phyloP scores from a whole-genome alignment of 768 basidiomycete genomes.

The Boletus coccyginus region DNA sequence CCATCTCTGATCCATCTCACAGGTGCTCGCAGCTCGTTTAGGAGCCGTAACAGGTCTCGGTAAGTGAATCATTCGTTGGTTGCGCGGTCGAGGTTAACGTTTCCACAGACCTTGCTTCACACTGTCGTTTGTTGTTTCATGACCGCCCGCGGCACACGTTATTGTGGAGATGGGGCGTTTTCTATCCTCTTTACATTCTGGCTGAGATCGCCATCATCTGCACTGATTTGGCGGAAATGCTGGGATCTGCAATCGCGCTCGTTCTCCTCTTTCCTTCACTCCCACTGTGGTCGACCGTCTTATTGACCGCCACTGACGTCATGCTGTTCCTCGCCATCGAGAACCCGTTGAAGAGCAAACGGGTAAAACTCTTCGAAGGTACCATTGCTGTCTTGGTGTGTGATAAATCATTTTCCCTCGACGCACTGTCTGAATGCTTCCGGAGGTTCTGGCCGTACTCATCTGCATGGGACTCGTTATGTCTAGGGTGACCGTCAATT shows the following conservation, averaged over 20 bases:
- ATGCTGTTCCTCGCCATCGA: slow-evolving; percentile 67
- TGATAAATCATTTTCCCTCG: background rate
- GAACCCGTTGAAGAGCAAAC: slow-evolving; percentile 64
- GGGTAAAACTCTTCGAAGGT: slow-evolving; percentile 66
- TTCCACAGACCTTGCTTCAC: slow-evolving; percentile 52
- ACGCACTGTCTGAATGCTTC: background rate
- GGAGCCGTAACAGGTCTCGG: slow-evolving; percentile 83
- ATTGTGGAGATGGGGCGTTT: slow-evolving; percentile 54
- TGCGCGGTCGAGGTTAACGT: slow-evolving; percentile 14
- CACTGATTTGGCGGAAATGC: slow-evolving; percentile 78
- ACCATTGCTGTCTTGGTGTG: slow-evolving; percentile 62
- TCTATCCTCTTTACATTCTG: slow-evolving; percentile 64
- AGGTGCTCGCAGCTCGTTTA: slow-evolving; percentile 77
- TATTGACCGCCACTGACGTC: slow-evolving; percentile 69
- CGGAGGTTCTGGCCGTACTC: slow-evolving; percentile 65
- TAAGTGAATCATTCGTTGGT: slow-evolving; percentile 30
- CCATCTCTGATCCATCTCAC: slow-evolving; percentile 4
- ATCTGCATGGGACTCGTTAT: slow-evolving; percentile 79
- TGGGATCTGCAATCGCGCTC: slow-evolving; percentile 80
- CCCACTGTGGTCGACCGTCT: slow-evolving; percentile 66
- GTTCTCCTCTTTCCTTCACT: slow-evolving; percentile 69
- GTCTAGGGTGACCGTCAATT: slow-evolving; percentile 63
- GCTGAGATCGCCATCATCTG: slow-evolving; percentile 72
- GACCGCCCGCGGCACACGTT: slow-evolving; percentile 58
- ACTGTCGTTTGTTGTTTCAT: slow-evolving; percentile 63